These are phyloP conservation scores for Metarhizium brunneum DNA, from an alignment of 2,329 filamentous ascomycete genomes.

Conservation along the genomic window DNA sequence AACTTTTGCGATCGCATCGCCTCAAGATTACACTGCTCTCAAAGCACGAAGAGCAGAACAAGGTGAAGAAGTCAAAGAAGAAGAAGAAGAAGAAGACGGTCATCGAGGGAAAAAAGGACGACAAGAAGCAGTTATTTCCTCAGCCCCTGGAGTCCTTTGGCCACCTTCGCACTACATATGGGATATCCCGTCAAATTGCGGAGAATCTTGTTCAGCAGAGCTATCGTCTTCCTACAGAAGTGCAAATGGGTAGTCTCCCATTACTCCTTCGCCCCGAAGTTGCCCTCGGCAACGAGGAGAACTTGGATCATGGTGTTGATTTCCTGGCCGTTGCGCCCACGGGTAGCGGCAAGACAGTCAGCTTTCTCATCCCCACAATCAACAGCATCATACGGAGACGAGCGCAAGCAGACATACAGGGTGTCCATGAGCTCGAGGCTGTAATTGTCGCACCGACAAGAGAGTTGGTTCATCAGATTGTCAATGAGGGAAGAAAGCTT, in stretches of 20 bases:
- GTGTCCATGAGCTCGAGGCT: slow-evolving; percentile 46
- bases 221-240: slow-evolving; percentile 83
- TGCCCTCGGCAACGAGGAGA: slow-evolving; percentile 32
- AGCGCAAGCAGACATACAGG: slow-evolving; percentile 30
- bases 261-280: slow-evolving; percentile 55
- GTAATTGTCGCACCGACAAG: slow-evolving; percentile 71
- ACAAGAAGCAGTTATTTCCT: slow-evolving; percentile 59
- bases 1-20: slow-evolving; percentile 68
- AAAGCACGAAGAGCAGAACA: slow-evolving; percentile 31
- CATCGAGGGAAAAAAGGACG: slow-evolving; percentile 36
- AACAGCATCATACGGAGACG: slow-evolving; percentile 59
- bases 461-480: slow-evolving; percentile 70
- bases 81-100: slow-evolving; percentile 41
- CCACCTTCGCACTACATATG: slow-evolving; percentile 61
- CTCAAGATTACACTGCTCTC: slow-evolving; percentile 76
- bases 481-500: slow-evolving; percentile 79
- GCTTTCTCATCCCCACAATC: slow-evolving; percentile 82
- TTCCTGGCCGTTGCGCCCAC: slow-evolving; percentile 87
- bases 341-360: slow-evolving; percentile 91
- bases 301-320: slow-evolving; percentile 45
- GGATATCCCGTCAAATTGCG: slow-evolving; percentile 62
- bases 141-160: slow-evolving; percentile 71
- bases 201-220: slow-evolving; percentile 78
- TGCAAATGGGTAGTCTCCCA: slow-evolving; percentile 80
- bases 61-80: slow-evolving; percentile 46